Conservation (phyloP, 441 rosid genomes). For the Pelargonium citronellum region DNA sequence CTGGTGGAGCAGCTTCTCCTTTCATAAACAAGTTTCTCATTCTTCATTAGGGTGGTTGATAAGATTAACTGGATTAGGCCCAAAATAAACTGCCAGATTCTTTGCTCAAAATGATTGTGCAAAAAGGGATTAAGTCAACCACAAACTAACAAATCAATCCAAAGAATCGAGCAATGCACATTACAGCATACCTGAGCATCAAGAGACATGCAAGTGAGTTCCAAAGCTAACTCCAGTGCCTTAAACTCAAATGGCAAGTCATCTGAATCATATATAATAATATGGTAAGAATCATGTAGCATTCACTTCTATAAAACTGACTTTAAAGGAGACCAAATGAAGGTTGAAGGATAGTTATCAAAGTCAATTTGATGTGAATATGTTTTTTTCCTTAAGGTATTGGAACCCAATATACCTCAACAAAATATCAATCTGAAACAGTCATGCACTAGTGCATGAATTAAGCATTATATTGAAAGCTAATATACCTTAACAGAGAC, state of each 20-base stretch:
- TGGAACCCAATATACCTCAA: background rate
- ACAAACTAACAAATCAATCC: background rate
- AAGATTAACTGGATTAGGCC: slow-evolving; percentile 1
- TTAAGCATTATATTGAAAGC: background rate
- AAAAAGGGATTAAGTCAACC: background rate
- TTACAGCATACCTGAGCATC: slow-evolving; percentile 67
- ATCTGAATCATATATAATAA: slow-evolving; percentile 50
- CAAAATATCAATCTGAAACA: background rate
- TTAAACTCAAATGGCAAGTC: slow-evolving; percentile 93
- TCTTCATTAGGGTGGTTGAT: background rate
- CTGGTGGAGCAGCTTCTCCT: slow-evolving; percentile 1
- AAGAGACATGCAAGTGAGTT: slow-evolving; percentile 76
- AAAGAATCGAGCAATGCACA: slow-evolving; percentile 10
- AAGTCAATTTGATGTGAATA: background rate
- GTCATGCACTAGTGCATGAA: background rate
- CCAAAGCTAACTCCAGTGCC: slow-evolving; percentile 92
- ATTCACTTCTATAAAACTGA: background rate
- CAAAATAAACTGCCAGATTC: slow-evolving; percentile 2
- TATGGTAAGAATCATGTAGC: slow-evolving; percentile 19
- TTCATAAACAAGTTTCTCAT: slow-evolving; percentile 10
- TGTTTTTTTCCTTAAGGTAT: slow-evolving; percentile 6
- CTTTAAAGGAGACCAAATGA: background rate
- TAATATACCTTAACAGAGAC: background rate
- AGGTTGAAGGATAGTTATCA: slow-evolving; percentile 6
- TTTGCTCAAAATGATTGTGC: slow-evolving; percentile 3